These are phyloP conservation scores for Pseudogymnoascus sp. DNA, from an alignment of 2,329 filamentous ascomycete species.

Conservation along the genomic window DNA sequence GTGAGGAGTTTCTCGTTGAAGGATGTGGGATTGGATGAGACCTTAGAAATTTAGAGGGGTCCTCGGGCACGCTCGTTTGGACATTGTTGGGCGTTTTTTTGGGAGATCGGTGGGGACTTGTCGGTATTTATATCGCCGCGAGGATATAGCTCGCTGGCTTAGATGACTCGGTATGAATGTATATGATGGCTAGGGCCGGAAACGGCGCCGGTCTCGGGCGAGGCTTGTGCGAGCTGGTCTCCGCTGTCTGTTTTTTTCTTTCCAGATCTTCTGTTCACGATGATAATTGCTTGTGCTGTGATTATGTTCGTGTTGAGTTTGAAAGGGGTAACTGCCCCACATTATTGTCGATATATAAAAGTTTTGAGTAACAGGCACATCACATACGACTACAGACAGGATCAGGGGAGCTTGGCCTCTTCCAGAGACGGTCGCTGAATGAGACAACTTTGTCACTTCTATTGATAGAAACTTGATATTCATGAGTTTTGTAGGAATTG, in stretches of 20 bases:
- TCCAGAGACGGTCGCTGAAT: too few relatives aligned
- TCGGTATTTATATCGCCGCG: not conserved
- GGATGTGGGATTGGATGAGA: not conserved
- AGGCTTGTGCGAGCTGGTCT: not conserved
- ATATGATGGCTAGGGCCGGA: slow-evolving; percentile 1
- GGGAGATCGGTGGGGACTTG: not conserved
- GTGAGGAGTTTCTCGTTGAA: slow-evolving; percentile 16
- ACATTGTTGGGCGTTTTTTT: not conserved
- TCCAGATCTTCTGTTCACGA: not conserved
- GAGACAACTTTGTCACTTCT: too few relatives aligned
- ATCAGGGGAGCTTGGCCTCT: too few relatives aligned
- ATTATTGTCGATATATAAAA: not conserved
- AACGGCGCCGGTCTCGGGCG: not conserved
- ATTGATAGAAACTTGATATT: too few relatives aligned
- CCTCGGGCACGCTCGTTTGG: slow-evolving; percentile 2
- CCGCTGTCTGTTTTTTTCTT: not conserved
- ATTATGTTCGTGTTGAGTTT: not conserved
- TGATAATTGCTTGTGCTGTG: not conserved
- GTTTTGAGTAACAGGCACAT: not conserved
- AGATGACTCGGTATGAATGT: slow-evolving; percentile 1
- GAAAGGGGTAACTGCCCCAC: not conserved
- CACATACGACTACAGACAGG: not conserved
- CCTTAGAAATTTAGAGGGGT: not conserved
- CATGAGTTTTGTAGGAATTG: too few relatives aligned
- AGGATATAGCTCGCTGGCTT: not conserved